Evolutionary conservation across 768 basidiomycete species (phyloP).

Genomic region (Rhizopogon sp.): DNA sequence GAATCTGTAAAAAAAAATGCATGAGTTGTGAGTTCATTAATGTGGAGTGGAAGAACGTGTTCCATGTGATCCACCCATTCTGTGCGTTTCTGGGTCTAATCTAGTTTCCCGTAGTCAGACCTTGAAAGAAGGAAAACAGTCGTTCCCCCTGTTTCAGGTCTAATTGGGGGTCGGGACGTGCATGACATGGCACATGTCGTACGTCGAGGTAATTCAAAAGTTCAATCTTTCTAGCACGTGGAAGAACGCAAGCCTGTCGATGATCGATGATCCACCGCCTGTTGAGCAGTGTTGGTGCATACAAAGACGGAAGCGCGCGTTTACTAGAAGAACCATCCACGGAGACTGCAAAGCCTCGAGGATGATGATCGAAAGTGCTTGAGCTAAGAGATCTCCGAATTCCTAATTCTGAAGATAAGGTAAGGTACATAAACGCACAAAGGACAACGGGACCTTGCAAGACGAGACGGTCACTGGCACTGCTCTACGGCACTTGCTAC

Average conservation of each 20-base stretch:
- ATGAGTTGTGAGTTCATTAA: background rate
- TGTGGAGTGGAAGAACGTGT: background rate
- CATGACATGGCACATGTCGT: too few species aligned
- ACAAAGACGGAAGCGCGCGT: conserved; percentile 58
- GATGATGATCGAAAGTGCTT: background rate
- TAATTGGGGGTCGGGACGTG: too few species aligned
- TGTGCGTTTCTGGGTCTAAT: conserved; percentile 88
- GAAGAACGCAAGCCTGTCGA: conserved; percentile 83
- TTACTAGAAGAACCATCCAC: conserved; percentile 7
- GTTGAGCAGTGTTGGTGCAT: conserved; percentile 29
- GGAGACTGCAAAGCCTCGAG: background rate
- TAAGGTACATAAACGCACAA: conserved; percentile 1
- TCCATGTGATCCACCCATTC: conserved; percentile 86
- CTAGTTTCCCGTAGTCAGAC: too few species aligned
- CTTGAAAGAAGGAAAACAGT: too few species aligned
- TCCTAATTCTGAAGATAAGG: conserved; percentile 24
- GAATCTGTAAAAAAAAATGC: conserved; percentile 45
- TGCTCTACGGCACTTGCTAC: conserved; percentile 50
- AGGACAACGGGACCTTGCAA: conserved; percentile 19
- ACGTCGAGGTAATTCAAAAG: too few species aligned
- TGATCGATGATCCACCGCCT: conserved; percentile 38
- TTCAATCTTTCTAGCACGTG: conserved; percentile 90
- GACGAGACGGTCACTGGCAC: conserved; percentile 28
- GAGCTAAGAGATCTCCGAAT: conserved; percentile 10
- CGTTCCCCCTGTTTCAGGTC: too few species aligned